Percentiles rank a stretch among this genome's conserved stretches.
phyloP scores from a whole-genome alignment of 345 rosid species.

The Stellera chamaejasme region DNA sequence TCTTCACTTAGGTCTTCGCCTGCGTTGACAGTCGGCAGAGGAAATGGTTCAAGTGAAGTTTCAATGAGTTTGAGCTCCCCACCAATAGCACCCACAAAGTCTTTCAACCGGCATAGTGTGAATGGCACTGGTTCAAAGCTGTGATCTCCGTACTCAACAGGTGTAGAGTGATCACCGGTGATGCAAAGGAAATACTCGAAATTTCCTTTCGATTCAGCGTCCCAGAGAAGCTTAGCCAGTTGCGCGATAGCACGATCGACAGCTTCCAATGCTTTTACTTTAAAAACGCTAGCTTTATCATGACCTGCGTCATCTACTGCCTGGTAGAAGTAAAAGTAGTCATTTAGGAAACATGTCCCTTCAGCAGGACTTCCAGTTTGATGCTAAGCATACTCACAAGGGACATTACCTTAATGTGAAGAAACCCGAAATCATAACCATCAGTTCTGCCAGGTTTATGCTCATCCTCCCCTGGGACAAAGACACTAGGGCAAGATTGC shows the following conservation, averaged over 20 bases:
- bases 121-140: constrained; percentile 94
- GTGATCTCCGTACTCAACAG: constrained; percentile 95
- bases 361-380: no score
- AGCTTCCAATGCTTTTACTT: constrained; percentile 76
- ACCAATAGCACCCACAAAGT: constrained; percentile 63
- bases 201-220: constrained; percentile 49
- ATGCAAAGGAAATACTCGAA: constrained; percentile 67
- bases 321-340: constrained; percentile 23
- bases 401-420: constrained; percentile 71
- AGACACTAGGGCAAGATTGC: constrained; percentile 50
- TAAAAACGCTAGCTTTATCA: constrained; percentile 81
- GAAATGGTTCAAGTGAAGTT: constrained; percentile 73
- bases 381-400: not conserved
- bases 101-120: constrained; percentile 58
- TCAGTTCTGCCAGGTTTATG: constrained; percentile 59
- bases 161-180: constrained; percentile 95
- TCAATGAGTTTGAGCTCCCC: constrained; percentile 48
- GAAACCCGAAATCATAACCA: constrained; percentile 95
- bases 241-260: constrained; percentile 78
- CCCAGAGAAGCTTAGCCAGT: constrained; percentile 81
- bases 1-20: constrained; percentile 33
- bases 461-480: constrained; percentile 84
- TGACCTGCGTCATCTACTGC: constrained; percentile 98
- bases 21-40: constrained; percentile 52
- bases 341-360: not conserved